Evolutionary conservation across 2,329 filamentous ascomycete genomes (phyloP).

Genomic region (Talaromyces atroroseus): DNA sequence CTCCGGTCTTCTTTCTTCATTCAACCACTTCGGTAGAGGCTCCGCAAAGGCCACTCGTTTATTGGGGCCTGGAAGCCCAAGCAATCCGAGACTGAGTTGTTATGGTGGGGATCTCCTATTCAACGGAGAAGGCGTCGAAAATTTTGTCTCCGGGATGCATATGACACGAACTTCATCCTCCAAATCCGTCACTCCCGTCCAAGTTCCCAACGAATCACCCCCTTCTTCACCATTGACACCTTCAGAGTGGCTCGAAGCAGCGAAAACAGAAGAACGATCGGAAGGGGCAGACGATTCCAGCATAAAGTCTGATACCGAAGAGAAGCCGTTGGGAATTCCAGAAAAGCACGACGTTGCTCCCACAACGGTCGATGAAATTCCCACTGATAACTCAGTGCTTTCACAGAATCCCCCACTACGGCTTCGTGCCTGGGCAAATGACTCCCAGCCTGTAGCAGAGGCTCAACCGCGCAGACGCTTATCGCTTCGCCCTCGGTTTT

Average conservation of each 20-base stretch:
- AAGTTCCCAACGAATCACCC: slow-evolving; percentile 11
- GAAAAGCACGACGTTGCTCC: background rate
- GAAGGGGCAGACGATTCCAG: background rate
- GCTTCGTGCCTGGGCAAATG: slow-evolving; percentile 21
- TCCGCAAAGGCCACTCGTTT: slow-evolving; percentile 23
- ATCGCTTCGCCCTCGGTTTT: slow-evolving; percentile 33
- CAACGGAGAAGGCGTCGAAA: slow-evolving; percentile 19
- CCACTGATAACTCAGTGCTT: slow-evolving; percentile 20
- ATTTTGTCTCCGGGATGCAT: slow-evolving; percentile 19
- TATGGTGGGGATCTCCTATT: slow-evolving; percentile 21
- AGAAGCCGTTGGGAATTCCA: background rate
- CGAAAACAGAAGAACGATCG: slow-evolving; percentile 17
- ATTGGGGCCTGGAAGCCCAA: slow-evolving; percentile 21
- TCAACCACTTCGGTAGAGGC: slow-evolving; percentile 21
- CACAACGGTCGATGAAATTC: background rate
- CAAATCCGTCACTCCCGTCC: slow-evolving; percentile 15
- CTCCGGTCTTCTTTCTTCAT: slow-evolving; percentile 27
- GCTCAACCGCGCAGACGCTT: slow-evolving; percentile 28
- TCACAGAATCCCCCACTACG: slow-evolving; percentile 26
- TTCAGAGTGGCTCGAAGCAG: slow-evolving; percentile 40
- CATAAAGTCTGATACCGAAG: background rate
- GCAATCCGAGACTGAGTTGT: slow-evolving; percentile 19
- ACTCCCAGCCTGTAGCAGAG: slow-evolving; percentile 15
- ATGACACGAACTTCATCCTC: slow-evolving; percentile 20
- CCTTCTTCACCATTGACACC: slow-evolving; percentile 33